Evolutionary conservation across 176 grass and related monocot genomes (phyloP).

Genomic region (Musa troglodytarum): DNA sequence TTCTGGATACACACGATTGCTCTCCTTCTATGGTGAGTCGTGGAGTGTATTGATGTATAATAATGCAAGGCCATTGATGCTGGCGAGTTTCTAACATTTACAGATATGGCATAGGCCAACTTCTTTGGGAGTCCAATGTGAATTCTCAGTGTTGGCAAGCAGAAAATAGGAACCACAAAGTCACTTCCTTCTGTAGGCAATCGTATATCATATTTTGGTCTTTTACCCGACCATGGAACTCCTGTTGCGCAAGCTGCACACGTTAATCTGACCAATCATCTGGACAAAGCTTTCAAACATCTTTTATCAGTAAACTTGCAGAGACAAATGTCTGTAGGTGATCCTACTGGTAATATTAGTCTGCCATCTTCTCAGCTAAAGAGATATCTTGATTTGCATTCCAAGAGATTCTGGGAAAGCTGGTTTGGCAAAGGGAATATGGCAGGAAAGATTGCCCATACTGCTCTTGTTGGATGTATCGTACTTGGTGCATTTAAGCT

Average conservation of each 20-base stretch:
- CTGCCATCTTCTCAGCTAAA: constrained; percentile 51
- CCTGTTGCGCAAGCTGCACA: constrained; percentile 34
- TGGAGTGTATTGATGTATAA: constrained; percentile 21
- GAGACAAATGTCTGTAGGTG: constrained; percentile 32
- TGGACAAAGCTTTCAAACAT: constrained; percentile 88
- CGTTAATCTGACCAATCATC: constrained; percentile 54
- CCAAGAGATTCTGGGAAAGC: constrained; percentile 40
- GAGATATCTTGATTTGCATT: constrained; percentile 41
- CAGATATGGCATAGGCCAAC: constrained; percentile 41
- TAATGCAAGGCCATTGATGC: neutral
- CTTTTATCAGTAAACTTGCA: constrained; percentile 60
- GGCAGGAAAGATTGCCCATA: constrained; percentile 50
- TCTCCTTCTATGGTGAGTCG: constrained; percentile 63
- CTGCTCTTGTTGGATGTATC: constrained; percentile 51
- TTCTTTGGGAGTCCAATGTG: constrained; percentile 74
- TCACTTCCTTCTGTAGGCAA: constrained; percentile 25
- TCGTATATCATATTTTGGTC: constrained; percentile 30
- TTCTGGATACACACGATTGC: constrained; percentile 75
- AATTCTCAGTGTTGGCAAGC: constrained; percentile 47
- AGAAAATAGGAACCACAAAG: constrained; percentile 39
- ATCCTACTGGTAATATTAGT: constrained; percentile 25
- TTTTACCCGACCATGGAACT: constrained; percentile 32
- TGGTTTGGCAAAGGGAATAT: constrained; percentile 41
- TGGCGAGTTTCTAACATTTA: constrained; percentile 8
- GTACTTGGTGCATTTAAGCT: constrained; percentile 55